Evolutionary conservation across 345 rosid species (phyloP).

Genomic region (Erucastrum elatum): DNA sequence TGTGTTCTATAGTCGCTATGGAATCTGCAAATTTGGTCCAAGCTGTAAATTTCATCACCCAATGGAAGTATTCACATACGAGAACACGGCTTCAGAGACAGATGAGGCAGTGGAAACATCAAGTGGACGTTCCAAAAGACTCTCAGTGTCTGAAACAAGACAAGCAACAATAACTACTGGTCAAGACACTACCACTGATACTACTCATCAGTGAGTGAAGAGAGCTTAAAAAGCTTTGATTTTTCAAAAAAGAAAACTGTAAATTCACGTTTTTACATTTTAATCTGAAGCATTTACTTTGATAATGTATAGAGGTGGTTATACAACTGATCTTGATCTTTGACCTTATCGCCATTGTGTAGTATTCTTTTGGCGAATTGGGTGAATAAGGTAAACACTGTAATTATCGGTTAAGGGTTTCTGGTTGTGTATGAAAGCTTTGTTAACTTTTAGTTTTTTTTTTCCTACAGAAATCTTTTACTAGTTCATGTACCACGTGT

Average conservation of each 20-base stretch:
- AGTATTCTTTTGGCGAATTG: slow-evolving; percentile 34
- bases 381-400: slow-evolving; percentile 4
- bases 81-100: slow-evolving; percentile 51
- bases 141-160: slow-evolving; percentile 74
- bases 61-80: slow-evolving; percentile 74
- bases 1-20: slow-evolving; percentile 89
- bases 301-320: slow-evolving; percentile 41
- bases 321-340: slow-evolving; percentile 16
- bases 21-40: slow-evolving; percentile 98
- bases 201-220: slow-evolving; percentile 55
- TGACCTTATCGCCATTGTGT: slow-evolving; percentile 37
- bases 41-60: slow-evolving; percentile 99
- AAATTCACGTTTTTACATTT: slow-evolving; percentile 48
- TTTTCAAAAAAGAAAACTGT: slow-evolving; percentile 55
- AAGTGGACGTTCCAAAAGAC: slow-evolving; percentile 55
- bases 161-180: slow-evolving; percentile 60
- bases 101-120: slow-evolving; percentile 75
- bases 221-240: slow-evolving; percentile 31
- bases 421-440: background rate
- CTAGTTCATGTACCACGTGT: too few relatives aligned
- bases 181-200: slow-evolving; percentile 57
- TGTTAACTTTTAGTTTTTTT: background rate
- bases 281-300: slow-evolving; percentile 25
- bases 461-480: too few relatives aligned
- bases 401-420: background rate